Conservation (phyloP, 2,329 filamentous ascomycete species). For the Furcasterigmium sp. region DNA sequence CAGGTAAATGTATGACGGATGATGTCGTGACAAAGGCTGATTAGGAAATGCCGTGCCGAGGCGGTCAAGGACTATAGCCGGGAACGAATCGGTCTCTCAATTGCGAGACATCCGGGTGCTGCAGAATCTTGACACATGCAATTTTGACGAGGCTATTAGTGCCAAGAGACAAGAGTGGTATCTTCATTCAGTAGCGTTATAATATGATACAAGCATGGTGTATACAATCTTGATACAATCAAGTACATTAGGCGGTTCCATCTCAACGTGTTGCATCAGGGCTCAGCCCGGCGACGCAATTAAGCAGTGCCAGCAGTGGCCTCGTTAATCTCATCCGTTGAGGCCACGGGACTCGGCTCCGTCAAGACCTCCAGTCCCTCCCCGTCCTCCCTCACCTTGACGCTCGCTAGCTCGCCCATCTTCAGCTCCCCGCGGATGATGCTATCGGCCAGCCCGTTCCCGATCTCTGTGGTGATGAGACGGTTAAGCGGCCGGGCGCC, state of each 20-base stretch:
- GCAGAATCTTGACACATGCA: no score
- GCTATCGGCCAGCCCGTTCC: conserved; percentile 82
- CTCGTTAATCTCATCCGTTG: not conserved
- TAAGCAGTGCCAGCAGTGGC: not conserved
- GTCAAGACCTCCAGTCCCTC: conserved; percentile 48
- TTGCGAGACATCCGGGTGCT: no score
- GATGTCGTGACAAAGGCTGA: no score
- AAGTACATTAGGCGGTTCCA: no score
- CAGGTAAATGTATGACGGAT: no score
- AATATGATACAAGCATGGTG: not conserved
- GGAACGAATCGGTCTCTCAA: no score
- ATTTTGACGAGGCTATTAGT: no score
- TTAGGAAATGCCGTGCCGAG: no score
- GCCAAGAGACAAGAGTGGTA: not conserved
- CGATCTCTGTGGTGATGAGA: conserved; percentile 84
- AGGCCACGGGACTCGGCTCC: not conserved
- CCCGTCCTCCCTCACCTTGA: conserved; percentile 60
- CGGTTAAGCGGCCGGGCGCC: conserved; percentile 88
- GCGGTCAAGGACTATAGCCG: no score
- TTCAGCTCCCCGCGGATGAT: conserved; percentile 84
- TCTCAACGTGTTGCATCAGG: no score
- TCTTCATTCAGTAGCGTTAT: not conserved
- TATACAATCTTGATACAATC: not conserved
- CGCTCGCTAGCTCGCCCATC: conserved; percentile 66
- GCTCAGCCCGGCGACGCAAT: not conserved